Evolutionary conservation across 1,139 yeast species (phyloP).

Genomic region (Yamadazyma sp.): DNA sequence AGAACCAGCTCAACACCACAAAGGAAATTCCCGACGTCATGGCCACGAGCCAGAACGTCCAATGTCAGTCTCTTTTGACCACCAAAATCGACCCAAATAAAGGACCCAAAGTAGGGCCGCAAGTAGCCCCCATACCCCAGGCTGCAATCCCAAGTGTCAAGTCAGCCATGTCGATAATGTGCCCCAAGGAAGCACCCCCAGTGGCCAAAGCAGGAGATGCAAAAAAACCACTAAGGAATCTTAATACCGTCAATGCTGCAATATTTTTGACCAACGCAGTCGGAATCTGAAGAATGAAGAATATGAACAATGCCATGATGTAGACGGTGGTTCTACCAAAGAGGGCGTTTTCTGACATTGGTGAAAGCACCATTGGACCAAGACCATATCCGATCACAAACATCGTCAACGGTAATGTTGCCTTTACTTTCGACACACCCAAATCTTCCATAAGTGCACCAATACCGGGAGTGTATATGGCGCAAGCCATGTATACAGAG

Average conservation of each 20-base stretch:
- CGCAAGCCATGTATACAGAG: conserved; percentile 29
- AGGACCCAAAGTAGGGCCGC: conserved; percentile 36
- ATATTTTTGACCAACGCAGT: conserved; percentile 30
- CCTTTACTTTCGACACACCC: conserved; percentile 38
- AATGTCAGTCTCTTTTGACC: conserved; percentile 37
- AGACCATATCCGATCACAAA: conserved; percentile 55
- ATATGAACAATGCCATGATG: conserved; percentile 29
- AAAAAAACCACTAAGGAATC: conserved; percentile 35
- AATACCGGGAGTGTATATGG: conserved; percentile 31
- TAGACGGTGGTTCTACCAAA: conserved; percentile 54
- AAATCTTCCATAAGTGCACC: conserved; percentile 42
- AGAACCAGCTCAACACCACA: conserved; percentile 29
- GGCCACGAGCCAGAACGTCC: conserved; percentile 45
- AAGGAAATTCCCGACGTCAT: conserved; percentile 36
- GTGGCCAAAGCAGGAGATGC: conserved; percentile 38
- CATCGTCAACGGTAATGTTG: conserved; percentile 40
- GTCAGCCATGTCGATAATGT: conserved; percentile 24
- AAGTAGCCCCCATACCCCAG: conserved; percentile 30
- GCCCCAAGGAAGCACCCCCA: conserved; percentile 38
- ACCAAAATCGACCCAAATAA: conserved; percentile 29
- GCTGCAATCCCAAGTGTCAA: conserved; percentile 27
- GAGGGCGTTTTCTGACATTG: conserved; percentile 49
- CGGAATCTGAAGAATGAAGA: conserved; percentile 34
- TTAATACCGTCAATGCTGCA: conserved; percentile 30
- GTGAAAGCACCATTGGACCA: conserved; percentile 56